These are phyloP conservation scores for Lathyrus sativus DNA, from an alignment of 306 rosid genomes.

Conservation along the genomic window DNA sequence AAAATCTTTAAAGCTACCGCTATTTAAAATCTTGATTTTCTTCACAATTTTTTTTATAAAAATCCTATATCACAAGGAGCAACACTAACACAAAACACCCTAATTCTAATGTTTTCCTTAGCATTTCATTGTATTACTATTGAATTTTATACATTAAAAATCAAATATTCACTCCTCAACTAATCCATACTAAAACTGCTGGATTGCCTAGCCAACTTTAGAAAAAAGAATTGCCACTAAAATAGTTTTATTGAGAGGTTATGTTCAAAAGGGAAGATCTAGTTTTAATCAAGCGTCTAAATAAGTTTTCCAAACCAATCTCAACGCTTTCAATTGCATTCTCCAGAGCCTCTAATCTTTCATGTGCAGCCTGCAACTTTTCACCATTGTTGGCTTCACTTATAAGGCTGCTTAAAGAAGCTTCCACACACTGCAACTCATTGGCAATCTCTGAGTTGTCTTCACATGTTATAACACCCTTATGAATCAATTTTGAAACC, in stretches of 20 bases:
- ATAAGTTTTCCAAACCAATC: conserved; percentile 15
- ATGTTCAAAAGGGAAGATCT: conserved; percentile 20
- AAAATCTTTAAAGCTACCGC: no score
- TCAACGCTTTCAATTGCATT: conserved; percentile 9
- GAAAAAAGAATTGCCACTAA: not conserved
- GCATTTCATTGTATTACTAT: not conserved
- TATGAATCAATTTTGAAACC: not conserved
- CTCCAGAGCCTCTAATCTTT: conserved; percentile 10
- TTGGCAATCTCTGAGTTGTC: not conserved
- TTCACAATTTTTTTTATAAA: no score
- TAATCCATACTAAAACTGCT: not conserved
- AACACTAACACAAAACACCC: not conserved
- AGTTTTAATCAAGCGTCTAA: conserved; percentile 16
- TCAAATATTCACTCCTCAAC: not conserved
- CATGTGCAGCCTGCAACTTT: not conserved
- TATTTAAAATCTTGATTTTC: no score
- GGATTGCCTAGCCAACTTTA: not conserved
- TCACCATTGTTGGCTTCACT: not conserved
- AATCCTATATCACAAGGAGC: no score
- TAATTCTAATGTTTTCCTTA: not conserved
- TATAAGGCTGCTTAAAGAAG: not conserved
- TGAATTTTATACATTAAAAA: not conserved
- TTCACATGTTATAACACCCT: conserved; percentile 5
- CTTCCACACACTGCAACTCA: conserved; percentile 2
- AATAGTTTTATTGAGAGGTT: not conserved